Conservation (phyloP, 805 yeast genomes). For the Priceomyces medius region DNA sequence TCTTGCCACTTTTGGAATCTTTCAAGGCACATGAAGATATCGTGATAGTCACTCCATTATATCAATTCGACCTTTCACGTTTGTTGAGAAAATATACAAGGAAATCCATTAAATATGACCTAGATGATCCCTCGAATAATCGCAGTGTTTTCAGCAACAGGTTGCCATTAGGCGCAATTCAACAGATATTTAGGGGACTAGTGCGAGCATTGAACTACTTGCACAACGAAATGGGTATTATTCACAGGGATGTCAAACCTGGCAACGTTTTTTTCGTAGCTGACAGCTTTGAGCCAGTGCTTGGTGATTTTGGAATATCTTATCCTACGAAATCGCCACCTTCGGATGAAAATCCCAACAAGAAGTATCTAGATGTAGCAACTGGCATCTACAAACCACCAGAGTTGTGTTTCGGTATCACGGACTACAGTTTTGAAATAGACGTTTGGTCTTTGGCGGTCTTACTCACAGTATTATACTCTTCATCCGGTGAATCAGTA, state of each 20-base stretch:
- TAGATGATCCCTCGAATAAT: constrained; percentile 19
- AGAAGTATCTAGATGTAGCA: constrained; percentile 56
- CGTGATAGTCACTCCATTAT: constrained; percentile 32
- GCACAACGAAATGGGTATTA: constrained; percentile 30
- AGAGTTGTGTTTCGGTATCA: constrained; percentile 63
- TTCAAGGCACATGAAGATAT: constrained; percentile 30
- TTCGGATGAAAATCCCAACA: constrained; percentile 39
- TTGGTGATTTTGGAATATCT: constrained; percentile 68
- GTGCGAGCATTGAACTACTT: constrained; percentile 25
- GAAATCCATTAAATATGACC: constrained; percentile 23
- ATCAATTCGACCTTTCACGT: constrained; percentile 24
- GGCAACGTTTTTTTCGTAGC: constrained; percentile 29
- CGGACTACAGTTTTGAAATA: constrained; percentile 51
- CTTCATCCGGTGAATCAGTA: constrained; percentile 26
- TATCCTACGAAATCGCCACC: constrained; percentile 21
- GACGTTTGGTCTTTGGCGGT: constrained; percentile 78
- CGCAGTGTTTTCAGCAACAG: constrained; percentile 10
- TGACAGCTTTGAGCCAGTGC: constrained; percentile 26
- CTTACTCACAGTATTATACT: constrained; percentile 52
- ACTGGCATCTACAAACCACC: constrained; percentile 74
- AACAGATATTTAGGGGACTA: constrained; percentile 16
- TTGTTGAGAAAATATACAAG: constrained; percentile 20
- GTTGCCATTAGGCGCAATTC: constrained; percentile 13
- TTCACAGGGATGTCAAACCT: constrained; percentile 45
- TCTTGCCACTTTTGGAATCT: constrained; percentile 20